Base-by-base conservation (phyloP, 805 yeast species). In the Lipomyces lipofer region DNA sequence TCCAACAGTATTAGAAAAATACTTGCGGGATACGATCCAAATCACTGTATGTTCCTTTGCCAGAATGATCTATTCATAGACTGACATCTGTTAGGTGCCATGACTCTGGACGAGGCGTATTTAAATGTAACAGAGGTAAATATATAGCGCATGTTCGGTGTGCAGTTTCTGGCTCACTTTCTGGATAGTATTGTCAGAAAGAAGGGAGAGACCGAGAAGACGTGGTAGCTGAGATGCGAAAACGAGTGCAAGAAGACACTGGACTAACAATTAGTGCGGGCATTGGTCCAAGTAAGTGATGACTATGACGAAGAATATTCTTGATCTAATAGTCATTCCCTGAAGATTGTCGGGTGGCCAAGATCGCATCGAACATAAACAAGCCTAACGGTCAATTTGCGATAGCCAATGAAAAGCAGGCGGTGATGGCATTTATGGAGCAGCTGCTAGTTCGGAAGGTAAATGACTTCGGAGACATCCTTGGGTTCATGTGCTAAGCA, bases 191-290 rank as follows among this genome's bases (percentile, higher is more conserved):
- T 35, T 70, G 66, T 33, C 66, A 67, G 22, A 61, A 61, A 4
- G 48, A 39, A 47, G 46, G 32, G 13, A 43, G 39, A 21, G 22
- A 19, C 19, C 69, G 73, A 0, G 54, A 64, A 19, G 57, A 52
- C 6, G 62, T 69, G 19, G 72, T 68, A 30, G 56, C 58, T 0
- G 64, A 68, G 2, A 73, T 83, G 15, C 70, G 85, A 43, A 44
- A 61, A 0, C 71, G 70, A 13, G 70, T 89, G 1, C 71, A 67
- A 24, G 49, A 61, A 1, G 58, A 66, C 1, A 85, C 88, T 0
- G 69, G 71, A 25, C 83, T 97, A 60, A 69, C 85, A 0, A 88
- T 88, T 1, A 89, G 97, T 66, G 76, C 90, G 33, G 98, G 98
- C 0, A 79, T 80, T 15, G 84, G 88, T 0, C 68, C 77, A 10